Evolutionary conservation across 345 rosid genomes (phyloP).

Genomic region (Bruguiera parviflora): DNA sequence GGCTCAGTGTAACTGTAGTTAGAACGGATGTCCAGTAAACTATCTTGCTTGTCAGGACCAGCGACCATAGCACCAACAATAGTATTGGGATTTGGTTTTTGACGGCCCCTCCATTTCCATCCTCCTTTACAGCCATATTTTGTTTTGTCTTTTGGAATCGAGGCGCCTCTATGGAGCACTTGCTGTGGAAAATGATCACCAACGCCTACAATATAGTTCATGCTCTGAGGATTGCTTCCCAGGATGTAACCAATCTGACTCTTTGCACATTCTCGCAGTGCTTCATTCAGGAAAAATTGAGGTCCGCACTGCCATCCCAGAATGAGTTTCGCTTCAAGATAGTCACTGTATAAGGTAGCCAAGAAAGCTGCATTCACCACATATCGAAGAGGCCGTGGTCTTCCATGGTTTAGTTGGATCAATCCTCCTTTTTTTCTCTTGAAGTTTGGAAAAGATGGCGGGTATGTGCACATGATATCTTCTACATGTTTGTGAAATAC

Average conservation of each 20-base stretch:
- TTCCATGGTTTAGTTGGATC: conserved; percentile 13
- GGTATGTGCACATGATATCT: conserved; percentile 9
- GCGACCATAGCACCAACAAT: no score
- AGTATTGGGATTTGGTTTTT: conserved; percentile 9
- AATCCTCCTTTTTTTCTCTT: conserved; percentile 9
- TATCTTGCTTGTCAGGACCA: no score
- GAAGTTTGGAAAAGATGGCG: conserved; percentile 6
- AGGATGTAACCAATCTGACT: no score
- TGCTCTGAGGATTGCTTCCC: no score
- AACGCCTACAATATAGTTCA: no score
- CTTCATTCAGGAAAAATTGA: conserved; percentile 6
- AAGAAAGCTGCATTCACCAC: conserved; percentile 23
- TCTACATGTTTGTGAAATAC: conserved; percentile 3
- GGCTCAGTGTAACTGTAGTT: no score
- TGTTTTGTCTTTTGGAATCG: conserved; percentile 15
- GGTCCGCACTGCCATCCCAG: conserved; percentile 19
- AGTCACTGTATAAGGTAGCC: conserved; percentile 14
- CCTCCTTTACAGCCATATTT: conserved; percentile 19
- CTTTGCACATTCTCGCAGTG: conserved; percentile 1
- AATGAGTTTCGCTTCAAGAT: not conserved
- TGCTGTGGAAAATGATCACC: conserved; percentile 12
- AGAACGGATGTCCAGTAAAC: no score
- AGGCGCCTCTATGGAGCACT: conserved; percentile 22
- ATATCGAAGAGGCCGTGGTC: conserved; percentile 20
- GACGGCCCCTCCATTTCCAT: conserved; percentile 13